These are phyloP conservation scores for Nidula microcarpa DNA, from an alignment of 768 basidiomycete genomes.

Conservation along the genomic window DNA sequence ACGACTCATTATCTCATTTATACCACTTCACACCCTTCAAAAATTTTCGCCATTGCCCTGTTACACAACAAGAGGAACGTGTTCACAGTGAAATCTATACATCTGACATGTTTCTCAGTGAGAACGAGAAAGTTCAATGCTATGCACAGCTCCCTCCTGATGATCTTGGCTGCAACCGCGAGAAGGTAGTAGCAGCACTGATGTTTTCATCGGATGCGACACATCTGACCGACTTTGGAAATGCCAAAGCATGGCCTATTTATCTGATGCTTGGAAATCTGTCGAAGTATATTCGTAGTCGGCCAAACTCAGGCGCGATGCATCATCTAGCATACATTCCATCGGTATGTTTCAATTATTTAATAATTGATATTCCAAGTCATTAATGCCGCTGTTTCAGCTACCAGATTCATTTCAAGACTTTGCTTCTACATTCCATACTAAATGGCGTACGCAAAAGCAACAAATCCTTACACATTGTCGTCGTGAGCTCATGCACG, in stretches of 20 bases:
- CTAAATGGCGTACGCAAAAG: background rate
- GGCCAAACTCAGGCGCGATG: slow-evolving; percentile 14
- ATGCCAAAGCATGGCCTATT: slow-evolving; percentile 16
- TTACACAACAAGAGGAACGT: slow-evolving; percentile 1
- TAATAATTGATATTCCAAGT: no score
- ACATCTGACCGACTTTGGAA: slow-evolving; percentile 20
- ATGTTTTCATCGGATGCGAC: slow-evolving; percentile 27
- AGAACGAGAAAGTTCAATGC: slow-evolving; percentile 2
- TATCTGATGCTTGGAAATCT: slow-evolving; percentile 26
- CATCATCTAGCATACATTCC: slow-evolving; percentile 35
- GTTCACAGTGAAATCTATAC: slow-evolving; percentile 13
- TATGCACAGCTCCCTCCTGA: background rate
- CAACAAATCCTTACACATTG: slow-evolving; percentile 18
- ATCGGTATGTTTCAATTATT: no score
- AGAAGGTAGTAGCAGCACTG: slow-evolving; percentile 8
- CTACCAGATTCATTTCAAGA: slow-evolving; percentile 18
- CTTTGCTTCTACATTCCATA: background rate
- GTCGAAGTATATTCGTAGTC: slow-evolving; percentile 27
- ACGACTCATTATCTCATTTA: slow-evolving; percentile 3
- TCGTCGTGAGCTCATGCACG: slow-evolving; percentile 22
- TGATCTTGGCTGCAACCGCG: slow-evolving; percentile 4
- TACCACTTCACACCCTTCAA: slow-evolving; percentile 22
- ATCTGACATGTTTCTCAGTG: slow-evolving; percentile 12
- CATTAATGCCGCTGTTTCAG: no score
- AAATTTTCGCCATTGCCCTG: slow-evolving; percentile 6